A percentile compares a stretch with the other conserved stretches of the same genome.
Evolutionary conservation across 2,329 filamentous ascomycete genomes (phyloP).

Genomic region (Cephalotrichum gorgonifer): DNA sequence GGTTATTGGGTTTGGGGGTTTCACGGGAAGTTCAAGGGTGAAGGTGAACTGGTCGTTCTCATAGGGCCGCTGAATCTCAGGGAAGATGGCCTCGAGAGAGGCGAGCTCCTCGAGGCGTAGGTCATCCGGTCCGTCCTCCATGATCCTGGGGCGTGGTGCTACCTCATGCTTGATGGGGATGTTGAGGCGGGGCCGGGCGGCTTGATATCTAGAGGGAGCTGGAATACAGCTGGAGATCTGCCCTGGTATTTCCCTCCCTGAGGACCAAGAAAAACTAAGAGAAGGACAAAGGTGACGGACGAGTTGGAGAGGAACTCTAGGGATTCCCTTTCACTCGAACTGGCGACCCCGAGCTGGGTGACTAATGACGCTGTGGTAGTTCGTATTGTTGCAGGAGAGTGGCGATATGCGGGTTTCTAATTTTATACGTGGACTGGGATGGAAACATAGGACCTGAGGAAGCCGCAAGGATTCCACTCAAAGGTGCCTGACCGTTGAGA

Average conservation of each 20-base stretch:
- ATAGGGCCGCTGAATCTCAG: slow-evolving; percentile 44
- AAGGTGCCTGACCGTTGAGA: neutral
- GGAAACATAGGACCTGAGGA: no score
- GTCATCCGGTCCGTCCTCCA: slow-evolving; percentile 36
- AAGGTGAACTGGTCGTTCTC: slow-evolving; percentile 35
- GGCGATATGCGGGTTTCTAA: no score
- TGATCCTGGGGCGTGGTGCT: slow-evolving; percentile 7
- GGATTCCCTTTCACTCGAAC: no score
- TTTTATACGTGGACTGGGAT: no score
- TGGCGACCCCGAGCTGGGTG: no score
- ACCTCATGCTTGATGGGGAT: neutral
- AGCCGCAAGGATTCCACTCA: no score
- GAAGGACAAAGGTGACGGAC: no score
- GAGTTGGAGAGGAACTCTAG: no score
- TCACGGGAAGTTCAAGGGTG: slow-evolving; percentile 47
- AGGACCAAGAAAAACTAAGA: no score
- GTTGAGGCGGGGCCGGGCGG: neutral
- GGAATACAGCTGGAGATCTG: no score
- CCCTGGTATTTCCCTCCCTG: neutral
- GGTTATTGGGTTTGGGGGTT: slow-evolving; percentile 41
- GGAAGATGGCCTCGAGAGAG: slow-evolving; percentile 54
- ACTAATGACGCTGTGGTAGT: no score
- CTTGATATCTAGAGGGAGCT: neutral
- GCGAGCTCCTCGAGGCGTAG: slow-evolving; percentile 48
- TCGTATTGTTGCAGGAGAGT: no score